Percentiles rank a stretch among this genome's conserved stretches.
Evolutionary conservation across 345 rosid genomes (phyloP).

Genomic region (Mercurialis annua): DNA sequence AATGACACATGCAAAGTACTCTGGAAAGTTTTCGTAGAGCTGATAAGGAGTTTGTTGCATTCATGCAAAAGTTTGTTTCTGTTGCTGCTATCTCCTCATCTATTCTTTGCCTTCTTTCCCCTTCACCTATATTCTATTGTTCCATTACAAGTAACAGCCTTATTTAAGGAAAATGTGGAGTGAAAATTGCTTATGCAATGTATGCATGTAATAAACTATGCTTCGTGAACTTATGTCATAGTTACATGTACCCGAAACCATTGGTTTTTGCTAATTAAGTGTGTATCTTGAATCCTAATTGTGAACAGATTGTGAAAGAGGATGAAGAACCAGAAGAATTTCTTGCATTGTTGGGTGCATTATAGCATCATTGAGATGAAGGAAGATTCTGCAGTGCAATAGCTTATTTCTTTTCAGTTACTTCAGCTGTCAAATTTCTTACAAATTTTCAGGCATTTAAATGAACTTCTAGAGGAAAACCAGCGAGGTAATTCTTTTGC

Average conservation of each 20-base stretch:
- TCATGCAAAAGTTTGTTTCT: background rate
- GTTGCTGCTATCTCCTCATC: background rate
- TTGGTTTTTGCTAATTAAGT: slow-evolving; percentile 5
- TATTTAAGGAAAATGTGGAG: background rate
- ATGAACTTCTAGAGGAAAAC: slow-evolving; percentile 23
- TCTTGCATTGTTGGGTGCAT: slow-evolving; percentile 47
- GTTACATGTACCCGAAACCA: no score
- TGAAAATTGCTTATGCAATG: background rate
- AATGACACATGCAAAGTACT: background rate
- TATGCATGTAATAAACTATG: background rate
- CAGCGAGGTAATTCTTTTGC: slow-evolving; percentile 28
- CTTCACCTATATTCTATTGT: background rate
- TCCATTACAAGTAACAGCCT: background rate
- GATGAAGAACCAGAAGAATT: slow-evolving; percentile 75
- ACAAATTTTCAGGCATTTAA: slow-evolving; percentile 16
- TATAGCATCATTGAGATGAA: slow-evolving; percentile 32
- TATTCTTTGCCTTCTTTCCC: no score
- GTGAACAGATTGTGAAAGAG: slow-evolving; percentile 68
- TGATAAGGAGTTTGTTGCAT: background rate
- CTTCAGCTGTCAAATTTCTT: slow-evolving; percentile 16
- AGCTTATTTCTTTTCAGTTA: slow-evolving; percentile 20
- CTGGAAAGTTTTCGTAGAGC: background rate
- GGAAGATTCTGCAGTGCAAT: slow-evolving; percentile 22
- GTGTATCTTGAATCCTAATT: slow-evolving; percentile 5
- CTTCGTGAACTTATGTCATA: background rate